A percentile compares a stretch with the other conserved stretches of the same genome.
These are phyloP conservation scores for Zarea fungicola DNA, from an alignment of 2,329 filamentous ascomycete species.

Conservation along the genomic window DNA sequence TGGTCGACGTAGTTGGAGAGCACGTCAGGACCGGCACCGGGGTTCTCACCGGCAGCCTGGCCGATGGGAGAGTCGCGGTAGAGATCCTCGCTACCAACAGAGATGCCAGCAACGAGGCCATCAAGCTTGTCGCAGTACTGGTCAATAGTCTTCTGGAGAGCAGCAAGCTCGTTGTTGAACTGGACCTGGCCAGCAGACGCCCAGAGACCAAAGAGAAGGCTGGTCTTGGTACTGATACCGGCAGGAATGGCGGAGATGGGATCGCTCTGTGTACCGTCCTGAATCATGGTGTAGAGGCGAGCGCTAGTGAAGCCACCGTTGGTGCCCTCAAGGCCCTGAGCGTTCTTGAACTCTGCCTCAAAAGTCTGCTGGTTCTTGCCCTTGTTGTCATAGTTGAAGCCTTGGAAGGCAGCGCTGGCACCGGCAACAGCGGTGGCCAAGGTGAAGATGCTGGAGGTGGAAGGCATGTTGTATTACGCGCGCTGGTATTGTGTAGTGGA, in stretches of 20 bases:
- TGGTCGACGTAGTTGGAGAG: constrained; percentile 67
- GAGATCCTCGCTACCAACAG: constrained; percentile 80
- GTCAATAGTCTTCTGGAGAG: constrained; percentile 62
- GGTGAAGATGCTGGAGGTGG: constrained; percentile 26
- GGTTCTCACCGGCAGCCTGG: constrained; percentile 54
- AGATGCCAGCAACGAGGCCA: constrained; percentile 71
- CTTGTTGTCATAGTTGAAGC: constrained; percentile 68
- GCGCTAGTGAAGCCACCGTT: constrained; percentile 60
- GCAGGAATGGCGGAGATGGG: constrained; percentile 73
- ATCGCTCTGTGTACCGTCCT: constrained; percentile 59
- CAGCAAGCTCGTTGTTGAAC: constrained; percentile 69
- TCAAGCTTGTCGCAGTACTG: constrained; percentile 64
- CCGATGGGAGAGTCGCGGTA: constrained; percentile 74
- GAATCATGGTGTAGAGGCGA: constrained; percentile 71
- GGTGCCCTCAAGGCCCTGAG: constrained; percentile 58
- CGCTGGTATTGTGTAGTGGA: neutral
- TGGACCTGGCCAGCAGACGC: constrained; percentile 58
- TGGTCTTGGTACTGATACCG: constrained; percentile 73
- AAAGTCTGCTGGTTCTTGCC: constrained; percentile 60
- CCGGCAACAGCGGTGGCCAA: constrained; percentile 31
- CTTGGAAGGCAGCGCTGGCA: constrained; percentile 42
- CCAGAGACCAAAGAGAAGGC: constrained; percentile 80
- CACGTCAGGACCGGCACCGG: constrained; percentile 56
- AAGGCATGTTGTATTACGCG: constrained; percentile 25
- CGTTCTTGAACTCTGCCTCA: constrained; percentile 63